Evolutionary conservation across 306 rosid genomes (phyloP), one percentile per base, ranked within the genome.

Genomic region (Inga leiocalycina): DNA sequence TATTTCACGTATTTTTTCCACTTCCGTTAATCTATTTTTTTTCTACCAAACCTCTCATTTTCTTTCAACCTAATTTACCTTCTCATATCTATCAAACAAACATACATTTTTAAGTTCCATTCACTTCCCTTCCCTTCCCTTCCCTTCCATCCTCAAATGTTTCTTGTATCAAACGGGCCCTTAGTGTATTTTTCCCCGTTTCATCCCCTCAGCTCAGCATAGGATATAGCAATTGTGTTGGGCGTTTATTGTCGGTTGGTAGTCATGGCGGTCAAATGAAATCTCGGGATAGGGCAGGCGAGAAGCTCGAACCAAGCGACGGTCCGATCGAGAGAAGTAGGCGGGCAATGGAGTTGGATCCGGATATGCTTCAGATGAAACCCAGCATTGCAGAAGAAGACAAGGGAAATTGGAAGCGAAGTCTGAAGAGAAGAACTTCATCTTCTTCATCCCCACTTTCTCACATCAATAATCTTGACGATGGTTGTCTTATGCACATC

Each of bases 401-500:
- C 19, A 73, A 69, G 70, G 71, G 59, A 76, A 85, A 81, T 51
- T 86, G 82, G 90, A 84, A 78, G 75, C 84, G 76, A 72, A 70
- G 62, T 22, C 35, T 65, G 3, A 80, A 86, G 61, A 78, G 80
- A 57, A 83, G 57, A 62, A 68, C 69, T 44, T 35, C 76, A 8
- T 37, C 80, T 30, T 76, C 89, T 41, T 81, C 87, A 9, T 85
- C 91, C 22, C 76, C 82, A 6, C 66, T 78, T 59, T 81, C 89
- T 85, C 84, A 70, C 16, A 90, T 95, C 75, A 90, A 82, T 74
- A 89, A 81, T 81, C 92, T 95, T 27, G 99, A 95, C 78, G 98
- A 92, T 81, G 99, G 99, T 10, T 91, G 93, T 79, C 97, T 95
- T 57, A 95, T 95, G 99, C 98, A 93, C 75, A 87, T 95, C 84